Base-by-base conservation (phyloP, 345 rosid genomes). In the Citrus mangshanensis region DNA sequence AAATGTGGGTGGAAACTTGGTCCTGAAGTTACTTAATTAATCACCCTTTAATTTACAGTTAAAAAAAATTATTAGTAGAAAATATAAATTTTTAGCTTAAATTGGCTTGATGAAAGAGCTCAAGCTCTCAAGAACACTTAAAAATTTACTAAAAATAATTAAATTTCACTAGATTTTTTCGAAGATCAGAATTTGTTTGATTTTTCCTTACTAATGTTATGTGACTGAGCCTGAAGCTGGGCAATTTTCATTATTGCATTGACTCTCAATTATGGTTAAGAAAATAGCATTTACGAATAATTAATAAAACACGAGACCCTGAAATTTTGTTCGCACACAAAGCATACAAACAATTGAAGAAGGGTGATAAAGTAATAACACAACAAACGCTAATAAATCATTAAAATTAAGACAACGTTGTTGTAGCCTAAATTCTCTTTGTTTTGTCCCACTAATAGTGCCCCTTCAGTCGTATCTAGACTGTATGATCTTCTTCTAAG, bases 211-310 rank as follows among this genome's bases (percentile, higher is more conserved):
- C 54, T 28, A 51, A 71, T 28, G 18, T 13, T 42, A 42, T 13
- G 40, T 19, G 14, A 18, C 7, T 54, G 38, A 28, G 62, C 51
- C 51, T 35, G 62, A 73, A 73, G 7, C 42, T 74, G 35, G 58
- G 24, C 28, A 25, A 46, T 42, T 40, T 42, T 74, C 68, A 73
- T 38, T 4, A 55, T 9, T 28, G 37, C 56, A 68, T 78, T 73
- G 71, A 77, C 71, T 74, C 24, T 51, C 64, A 68, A 22, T 40
- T 46, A 3, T 73, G 42, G 69, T 54, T 46, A 73, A 30, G 55
- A 77, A 42, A 60, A 77, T 46, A 59, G 51, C 75, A 77, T 54
- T 81, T 73, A 68, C 61, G 28, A 9, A 18, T 19, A 74, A 74
- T 74, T 61, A 74, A 61, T 40, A 61, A 16, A 61, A 61, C 25